These are phyloP conservation scores for Starmerella asiatica DNA, from an alignment of 805 yeast genomes.

Conservation along the genomic window DNA sequence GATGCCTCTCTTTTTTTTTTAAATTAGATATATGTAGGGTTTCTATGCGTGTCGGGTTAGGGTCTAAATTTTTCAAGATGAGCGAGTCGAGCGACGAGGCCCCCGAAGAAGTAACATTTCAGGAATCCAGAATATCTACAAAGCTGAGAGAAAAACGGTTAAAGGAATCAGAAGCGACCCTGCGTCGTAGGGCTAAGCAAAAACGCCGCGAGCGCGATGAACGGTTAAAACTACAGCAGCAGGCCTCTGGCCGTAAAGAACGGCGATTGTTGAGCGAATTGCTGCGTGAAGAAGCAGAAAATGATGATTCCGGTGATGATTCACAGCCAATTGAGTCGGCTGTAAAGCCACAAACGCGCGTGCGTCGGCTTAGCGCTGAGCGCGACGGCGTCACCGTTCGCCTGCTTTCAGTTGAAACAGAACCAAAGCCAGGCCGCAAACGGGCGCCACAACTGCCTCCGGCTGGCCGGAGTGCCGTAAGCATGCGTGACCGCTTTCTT, in stretches of 20 bases:
- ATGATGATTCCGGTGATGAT: constrained; percentile 4
- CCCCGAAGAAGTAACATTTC: constrained; percentile 27
- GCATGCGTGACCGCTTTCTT: constrained; percentile 22
- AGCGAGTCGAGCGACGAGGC: constrained; percentile 25
- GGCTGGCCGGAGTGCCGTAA: constrained; percentile 10
- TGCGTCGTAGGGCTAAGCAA: constrained; percentile 15
- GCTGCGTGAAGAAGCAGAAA: constrained; percentile 15
- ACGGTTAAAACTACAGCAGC: constrained; percentile 17
- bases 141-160: constrained; percentile 8
- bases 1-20: too few relatives aligned
- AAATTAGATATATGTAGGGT: too few relatives aligned
- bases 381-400: constrained; percentile 21
- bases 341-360: constrained; percentile 1
- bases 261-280: constrained; percentile 21
- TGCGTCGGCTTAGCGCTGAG: constrained; percentile 14
- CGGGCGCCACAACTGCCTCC: constrained; percentile 23
- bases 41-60: not conserved
- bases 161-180: constrained; percentile 9
- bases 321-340: constrained; percentile 4
- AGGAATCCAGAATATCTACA: constrained; percentile 14
- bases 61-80: not conserved
- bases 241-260: constrained; percentile 11
- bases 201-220: constrained; percentile 23
- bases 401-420: too few relatives aligned
- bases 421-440: constrained; percentile 5